Evolutionary conservation across 176 grass and related monocot genomes (phyloP), one percentile per base, ranked within the genome.

Genomic region (Bothriochloa decipiens): DNA sequence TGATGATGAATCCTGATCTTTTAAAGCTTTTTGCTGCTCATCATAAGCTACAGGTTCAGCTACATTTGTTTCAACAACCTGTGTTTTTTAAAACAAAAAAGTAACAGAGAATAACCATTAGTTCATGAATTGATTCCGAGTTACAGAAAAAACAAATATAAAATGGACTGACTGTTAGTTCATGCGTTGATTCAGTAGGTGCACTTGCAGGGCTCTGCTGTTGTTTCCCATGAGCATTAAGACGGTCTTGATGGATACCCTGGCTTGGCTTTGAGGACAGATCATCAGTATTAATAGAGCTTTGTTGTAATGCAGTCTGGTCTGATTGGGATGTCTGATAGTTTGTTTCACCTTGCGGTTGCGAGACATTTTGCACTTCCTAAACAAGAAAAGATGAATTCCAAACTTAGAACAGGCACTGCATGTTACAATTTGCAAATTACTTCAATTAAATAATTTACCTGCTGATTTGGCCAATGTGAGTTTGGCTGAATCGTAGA

Each of bases 241-340:
- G 83, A 76, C 95, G 63, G 50, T 95, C 91, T 62, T 64, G 57
- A 66, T 77, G 93, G 76, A 55, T 67, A 60, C 81, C 76, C 63
- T 92, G 93, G 63, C 32, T 89, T 82, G 88, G 82, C 37, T 87
- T 74, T 65, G 81, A 80, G 45, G 85, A 76, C 33, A 88, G 60
- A 7, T 88, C 76, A 53, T 70, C 81, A 36, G 67, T 81, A 78
- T 81, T 81, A 49, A 72, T 70, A 77, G 83, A 60, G 86, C 27
- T 80, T 79, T 73, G 61, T 74, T 80, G 86, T 78, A 90, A 65
- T 60, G 71, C 71, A 86, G 72, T 82, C 65, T 92, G 84, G 52
- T 89, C 91, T 52, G 85, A 70, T 86, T 92, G 88, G 65, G 88
- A 81, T 90, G 91, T 63, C 29, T 91, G 85, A 71, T 88, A 85